Evolutionary conservation across 2,329 filamentous ascomycete species (phyloP).

Genomic region (Cercospora sesami): DNA sequence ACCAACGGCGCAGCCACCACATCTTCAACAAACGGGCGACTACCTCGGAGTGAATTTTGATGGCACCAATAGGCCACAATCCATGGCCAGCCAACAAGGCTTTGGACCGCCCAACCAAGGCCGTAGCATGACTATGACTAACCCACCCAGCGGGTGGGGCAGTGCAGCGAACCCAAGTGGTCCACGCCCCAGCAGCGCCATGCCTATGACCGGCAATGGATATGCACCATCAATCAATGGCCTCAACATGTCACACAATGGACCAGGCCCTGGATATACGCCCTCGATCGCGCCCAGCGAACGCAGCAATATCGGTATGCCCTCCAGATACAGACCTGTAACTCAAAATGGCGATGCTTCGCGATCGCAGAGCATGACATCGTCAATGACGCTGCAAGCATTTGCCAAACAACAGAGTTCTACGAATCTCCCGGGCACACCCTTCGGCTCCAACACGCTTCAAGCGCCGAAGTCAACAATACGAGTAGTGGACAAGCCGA

Average conservation of each 20-base stretch:
- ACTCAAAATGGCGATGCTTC: conserved; percentile 44
- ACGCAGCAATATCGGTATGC: conserved; percentile 87
- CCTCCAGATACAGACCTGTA: conserved; percentile 87
- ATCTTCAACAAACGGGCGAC: conserved; percentile 25
- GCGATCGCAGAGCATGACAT: conserved; percentile 46
- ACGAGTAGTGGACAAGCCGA: conserved; percentile 41
- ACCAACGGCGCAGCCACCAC: conserved; percentile 12
- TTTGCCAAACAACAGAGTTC: conserved; percentile 31
- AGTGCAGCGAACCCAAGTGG: conserved; percentile 39
- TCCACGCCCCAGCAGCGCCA: conserved; percentile 47
- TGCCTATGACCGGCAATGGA: conserved; percentile 27
- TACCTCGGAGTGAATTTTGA: conserved; percentile 31
- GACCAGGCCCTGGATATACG: conserved; percentile 63
- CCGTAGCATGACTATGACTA: conserved; percentile 81
- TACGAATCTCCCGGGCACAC: conserved; percentile 25
- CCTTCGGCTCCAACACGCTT: conserved; percentile 22
- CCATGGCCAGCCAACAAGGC: conserved; percentile 44
- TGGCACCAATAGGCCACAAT: conserved; percentile 42
- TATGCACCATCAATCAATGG: conserved; percentile 42
- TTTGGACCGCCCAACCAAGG: conserved; percentile 37
- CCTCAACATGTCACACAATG: conserved; percentile 41
- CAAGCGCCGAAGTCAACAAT: conserved; percentile 36
- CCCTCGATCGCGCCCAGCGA: conserved; percentile 94
- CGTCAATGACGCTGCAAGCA: conserved; percentile 34
- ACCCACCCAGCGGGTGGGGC: conserved; percentile 52